These are phyloP conservation scores for Wallacemonas sp. DNA, from an alignment of 208 protist genomes.

Conservation along the genomic window DNA sequence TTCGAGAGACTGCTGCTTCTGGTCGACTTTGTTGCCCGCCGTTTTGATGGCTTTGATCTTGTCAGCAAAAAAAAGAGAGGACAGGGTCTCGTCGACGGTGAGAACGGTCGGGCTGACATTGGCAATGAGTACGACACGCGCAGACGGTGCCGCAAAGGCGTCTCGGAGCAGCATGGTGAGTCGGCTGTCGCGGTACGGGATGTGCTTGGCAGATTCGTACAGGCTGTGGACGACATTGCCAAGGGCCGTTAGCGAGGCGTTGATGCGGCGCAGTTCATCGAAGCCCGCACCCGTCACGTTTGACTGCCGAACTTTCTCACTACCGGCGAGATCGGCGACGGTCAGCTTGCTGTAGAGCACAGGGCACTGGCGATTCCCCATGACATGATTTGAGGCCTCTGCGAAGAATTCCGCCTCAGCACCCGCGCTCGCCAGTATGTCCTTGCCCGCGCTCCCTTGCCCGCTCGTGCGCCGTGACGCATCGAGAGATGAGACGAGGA, in stretches of 20 bases:
- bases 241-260: conserved; percentile 88
- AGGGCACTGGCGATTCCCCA: conserved; percentile 22
- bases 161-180: conserved; percentile 84
- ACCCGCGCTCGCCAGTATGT: not conserved
- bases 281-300: conserved; percentile 55
- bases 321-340: conserved; percentile 90
- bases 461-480: not conserved
- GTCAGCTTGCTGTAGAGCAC: conserved; percentile 76
- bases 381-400: conserved; percentile 34
- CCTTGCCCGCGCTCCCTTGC: not conserved
- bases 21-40: conserved; percentile 5
- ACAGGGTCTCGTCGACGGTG: conserved; percentile 76
- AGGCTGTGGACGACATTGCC: conserved; percentile 86
- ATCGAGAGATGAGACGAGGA: conserved; percentile 16
- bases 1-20: conserved; percentile 18
- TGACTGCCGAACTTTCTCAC: conserved; percentile 71
- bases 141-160: conserved; percentile 60
- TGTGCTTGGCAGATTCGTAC: conserved; percentile 48
- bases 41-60: conserved; percentile 70
- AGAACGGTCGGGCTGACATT: conserved; percentile 67
- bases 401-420: conserved; percentile 22
- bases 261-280: conserved; percentile 87
- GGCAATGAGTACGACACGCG: conserved; percentile 72
- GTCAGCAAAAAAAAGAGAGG: conserved; percentile 82
- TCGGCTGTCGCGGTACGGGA: conserved; percentile 85